Base-by-base conservation (phyloP, 163 green algal species). In the Scenedesmus sp. region DNA sequence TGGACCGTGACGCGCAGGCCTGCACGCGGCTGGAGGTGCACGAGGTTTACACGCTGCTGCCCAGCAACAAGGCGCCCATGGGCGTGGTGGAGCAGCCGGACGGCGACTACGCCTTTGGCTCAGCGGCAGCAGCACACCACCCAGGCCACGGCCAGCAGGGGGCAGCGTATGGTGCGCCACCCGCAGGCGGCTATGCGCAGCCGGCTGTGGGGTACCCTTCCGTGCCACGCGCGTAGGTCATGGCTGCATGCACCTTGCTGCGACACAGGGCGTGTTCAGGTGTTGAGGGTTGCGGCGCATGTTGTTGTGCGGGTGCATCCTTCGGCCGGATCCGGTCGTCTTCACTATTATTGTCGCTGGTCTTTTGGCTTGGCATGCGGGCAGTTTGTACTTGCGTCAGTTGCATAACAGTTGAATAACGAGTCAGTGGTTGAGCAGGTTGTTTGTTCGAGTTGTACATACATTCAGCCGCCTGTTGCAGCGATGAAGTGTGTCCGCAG, bases 51-150 rank as follows among this genome's bases (percentile, higher is more conserved):
- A 42, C 16, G 15, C 43, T 42, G 70, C 81, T 89, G 83, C 89
- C 89, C 70, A 65, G 59, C 65, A 76, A 81, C 82, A 92, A 92
- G 81, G 81, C 65, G 10, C 87, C 87, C 4, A 49, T 68, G 15
- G 88, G 61, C 18, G 49, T 93, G 44, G 88, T 95, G 68, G 87
- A 95, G 93, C 88, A 95, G 56, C 93, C 93, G 5, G 93, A 93
- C 46, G 93, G 90, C 1, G 51, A 83, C 10, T 84, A 92, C 40
- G 93, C 82, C 0, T 95, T 94, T 59, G 93, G 82, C 90, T 33
- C 86, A 16, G 13, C 61, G 15, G 26, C 42, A 1, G 84, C 59
- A 73, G 43, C 65, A 44, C n/a, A 30, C 76, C 76, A 33, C 20
- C 76, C 76, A 73, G 24, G 61, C 24, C 61, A 73, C 18, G 61